Evolutionary conservation across 441 rosid species (phyloP).

Genomic region (Viola pubescens): DNA sequence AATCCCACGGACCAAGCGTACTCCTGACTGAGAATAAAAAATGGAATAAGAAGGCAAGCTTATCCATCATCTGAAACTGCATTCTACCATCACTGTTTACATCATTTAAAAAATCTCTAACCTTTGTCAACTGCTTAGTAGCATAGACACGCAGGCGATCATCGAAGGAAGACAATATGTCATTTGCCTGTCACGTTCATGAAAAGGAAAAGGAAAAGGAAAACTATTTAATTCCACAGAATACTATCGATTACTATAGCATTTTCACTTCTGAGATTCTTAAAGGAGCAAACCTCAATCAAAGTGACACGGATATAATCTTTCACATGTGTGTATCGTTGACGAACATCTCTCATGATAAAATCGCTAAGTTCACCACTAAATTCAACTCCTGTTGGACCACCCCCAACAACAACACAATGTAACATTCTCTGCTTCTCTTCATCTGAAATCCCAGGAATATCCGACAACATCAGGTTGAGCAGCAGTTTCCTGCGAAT

Average conservation of each 20-base stretch:
- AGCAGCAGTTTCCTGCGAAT: conserved; percentile 76
- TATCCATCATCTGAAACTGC: not conserved
- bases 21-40: conserved; percentile 63
- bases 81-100: not conserved
- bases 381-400: conserved; percentile 90
- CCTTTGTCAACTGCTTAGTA: conserved; percentile 77
- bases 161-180: conserved; percentile 79
- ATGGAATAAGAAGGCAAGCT: not conserved
- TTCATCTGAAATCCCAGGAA: conserved; percentile 69
- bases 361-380: conserved; percentile 94
- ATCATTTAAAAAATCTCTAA: conserved; percentile 19
- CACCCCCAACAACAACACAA: conserved; percentile 91
- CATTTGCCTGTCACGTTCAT: conserved; percentile 49
- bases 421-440: conserved; percentile 73
- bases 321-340: conserved; percentile 73
- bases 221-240: conserved; percentile 5
- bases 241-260: not conserved
- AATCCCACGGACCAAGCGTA: conserved; percentile 68
- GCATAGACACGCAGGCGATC: conserved; percentile 81
- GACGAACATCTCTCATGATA: conserved; percentile 65
- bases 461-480: conserved; percentile 80
- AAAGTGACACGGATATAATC: conserved; percentile 72
- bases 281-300: conserved; percentile 56
- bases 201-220: not conserved
- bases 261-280: not conserved